Evolutionary conservation across 345 rosid genomes (phyloP), one percentile per base, ranked within the genome.

Genomic region (Aurinia saxatilis): DNA sequence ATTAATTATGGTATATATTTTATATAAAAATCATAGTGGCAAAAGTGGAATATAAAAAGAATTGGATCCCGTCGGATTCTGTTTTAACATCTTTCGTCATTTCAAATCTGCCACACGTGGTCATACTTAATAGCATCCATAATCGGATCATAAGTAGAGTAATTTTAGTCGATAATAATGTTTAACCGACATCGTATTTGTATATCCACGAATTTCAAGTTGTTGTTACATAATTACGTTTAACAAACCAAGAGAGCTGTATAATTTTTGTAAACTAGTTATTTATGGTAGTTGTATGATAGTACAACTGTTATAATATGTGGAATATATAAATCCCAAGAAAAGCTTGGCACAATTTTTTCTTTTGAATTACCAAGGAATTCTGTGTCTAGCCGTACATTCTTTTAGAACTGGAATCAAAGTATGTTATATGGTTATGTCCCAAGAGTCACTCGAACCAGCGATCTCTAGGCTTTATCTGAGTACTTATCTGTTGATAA

Each of bases 101-200:
- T 61, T 53, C 68, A 61, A 53, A 69, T 69, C 68, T 61, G 18
- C 12, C 73, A 53, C 73, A 69, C 73, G 68, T 69, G 73, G 68
- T 53, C 68, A 69, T 69, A 60, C 56, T 69, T 37, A 60, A 61
- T 45, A 53, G 21, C 50, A 44, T 42, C 56, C 67, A 69, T 52
- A 34, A 53, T 45, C 12, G 57, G 38, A 51, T 60, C 51, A 41
- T 45, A 51, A 36, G 34, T n/a, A 53, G n/a, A 37, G 34, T 53
- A 69, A 45, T 16, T 21, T 21, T 50, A 68, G 10, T 59, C 37
- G 10, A 41, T 34, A 42, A 25, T 39, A 17, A 34, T 50, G 39
- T 50, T 67, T 41, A 31, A 30, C 37, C 37, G 35, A 45, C 47
- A 65, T 65, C 42, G 17, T 57, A 57, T 38, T 6, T 10, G n/a